These are phyloP conservation scores for Schwanniomyces yamadae DNA, from an alignment of 805 yeast species.

Conservation along the genomic window DNA sequence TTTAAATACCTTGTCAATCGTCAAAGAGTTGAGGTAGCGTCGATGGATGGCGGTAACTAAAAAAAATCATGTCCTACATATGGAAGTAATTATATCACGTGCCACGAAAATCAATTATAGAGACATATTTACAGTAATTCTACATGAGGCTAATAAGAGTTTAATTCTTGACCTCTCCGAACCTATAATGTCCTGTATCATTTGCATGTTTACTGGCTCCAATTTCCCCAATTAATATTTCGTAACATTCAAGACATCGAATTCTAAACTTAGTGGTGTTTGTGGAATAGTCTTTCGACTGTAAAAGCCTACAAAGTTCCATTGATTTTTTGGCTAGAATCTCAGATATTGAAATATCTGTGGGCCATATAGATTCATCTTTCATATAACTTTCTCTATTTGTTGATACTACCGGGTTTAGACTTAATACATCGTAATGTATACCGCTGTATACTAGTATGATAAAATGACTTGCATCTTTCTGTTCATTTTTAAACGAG, in stretches of 20 bases:
- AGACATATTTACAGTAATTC: too few relatives aligned
- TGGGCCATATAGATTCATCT: conserved; percentile 45
- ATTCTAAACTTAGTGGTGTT: conserved; percentile 61
- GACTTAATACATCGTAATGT: conserved; percentile 67
- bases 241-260: conserved; percentile 56
- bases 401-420: conserved; percentile 21
- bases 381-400: conserved; percentile 20
- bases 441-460: conserved; percentile 64
- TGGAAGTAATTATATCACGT: conserved; percentile 4
- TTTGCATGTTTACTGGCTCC: conserved; percentile 66
- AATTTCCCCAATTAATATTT: conserved; percentile 56
- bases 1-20: background rate
- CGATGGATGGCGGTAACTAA: conserved; percentile 5
- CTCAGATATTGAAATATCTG: conserved; percentile 26
- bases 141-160: too few relatives aligned
- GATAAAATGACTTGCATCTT: conserved; percentile 44
- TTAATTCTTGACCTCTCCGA: conserved; percentile 52
- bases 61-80: conserved; percentile 1
- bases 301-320: conserved; percentile 44
- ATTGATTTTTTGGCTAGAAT: conserved; percentile 36
- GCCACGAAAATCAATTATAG: background rate
- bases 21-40: background rate
- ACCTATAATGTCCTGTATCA: conserved; percentile 56
- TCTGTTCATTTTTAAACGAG: conserved; percentile 40
- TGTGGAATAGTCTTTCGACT: conserved; percentile 56